Base-by-base conservation (phyloP, 352 stramenopile genomes). In the Phytophthora boehmeriae region DNA sequence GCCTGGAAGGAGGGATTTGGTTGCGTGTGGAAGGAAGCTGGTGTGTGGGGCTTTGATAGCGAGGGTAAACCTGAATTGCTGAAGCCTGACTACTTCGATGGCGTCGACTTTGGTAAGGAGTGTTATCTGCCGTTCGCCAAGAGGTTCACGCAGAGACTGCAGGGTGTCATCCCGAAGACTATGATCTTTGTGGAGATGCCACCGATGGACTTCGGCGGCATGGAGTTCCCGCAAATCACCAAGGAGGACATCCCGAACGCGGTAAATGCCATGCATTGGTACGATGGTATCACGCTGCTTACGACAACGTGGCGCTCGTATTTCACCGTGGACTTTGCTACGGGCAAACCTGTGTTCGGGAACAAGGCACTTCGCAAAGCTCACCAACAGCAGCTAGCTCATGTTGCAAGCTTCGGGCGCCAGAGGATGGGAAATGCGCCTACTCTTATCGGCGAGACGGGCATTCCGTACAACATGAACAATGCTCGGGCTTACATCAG, bases 211-310 rank as follows among this genome's bases (percentile, higher is more conserved):
- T 88, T 86, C 34, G 76, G 65, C 19, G 17, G 50, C n/a, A 70
- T 67, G 35, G 66, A 71, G 57, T 92, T 93, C 66, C 84, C 84
- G 2, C 60, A 85, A 2, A 81, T 93, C 48, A 61, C 69, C 1
- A 64, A 65, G 2, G 72, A 65, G 5, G 63, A 74, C 19, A 57
- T 92, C 19, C 78, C 84, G 5, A 71, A 71, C 27, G 75, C 80
- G 0, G 76, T 91, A 20, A 93, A 93, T 48, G 84, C 84, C 5
- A 93, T 79, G 22, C 90, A 97, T 64, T 96, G 88, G 82, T 97
- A 97, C 67, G 89, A 97, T 51, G 72, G 80, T 11, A 75, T 93
- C 13, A 97, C 89, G 46, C 68, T 97, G 2, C 93, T 97, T 36
- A 56, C 90, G 6, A 83, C 80, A 19, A 63, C 53, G 5, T 93